Conservation (phyloP, 257 asterid genomes). For the Scutellaria barbata region DNA sequence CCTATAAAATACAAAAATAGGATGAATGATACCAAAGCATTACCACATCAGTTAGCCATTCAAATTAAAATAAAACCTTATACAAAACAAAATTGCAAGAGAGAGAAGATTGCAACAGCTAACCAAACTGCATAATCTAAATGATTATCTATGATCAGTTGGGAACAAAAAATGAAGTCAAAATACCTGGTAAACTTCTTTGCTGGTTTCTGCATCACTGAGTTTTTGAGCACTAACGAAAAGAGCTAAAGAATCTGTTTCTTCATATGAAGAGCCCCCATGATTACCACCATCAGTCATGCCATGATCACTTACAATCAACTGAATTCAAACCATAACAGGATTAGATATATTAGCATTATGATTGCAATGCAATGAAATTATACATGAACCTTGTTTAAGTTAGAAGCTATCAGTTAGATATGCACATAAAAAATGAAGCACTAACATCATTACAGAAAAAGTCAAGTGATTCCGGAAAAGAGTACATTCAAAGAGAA, state of each 20-base stretch:
- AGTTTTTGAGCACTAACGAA: constrained; percentile 57
- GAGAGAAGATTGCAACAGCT: constrained; percentile 19
- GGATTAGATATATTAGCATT: constrained; percentile 27
- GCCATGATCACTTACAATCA: constrained; percentile 94
- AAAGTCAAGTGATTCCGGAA: constrained; percentile 18
- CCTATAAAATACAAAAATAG: constrained; percentile 56
- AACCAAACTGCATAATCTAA: neutral
- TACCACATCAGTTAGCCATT: constrained; percentile 17
- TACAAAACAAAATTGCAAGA: constrained; percentile 10
- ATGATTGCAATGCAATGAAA: constrained; percentile 25
- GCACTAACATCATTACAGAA: neutral
- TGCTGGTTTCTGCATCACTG: constrained; percentile 35
- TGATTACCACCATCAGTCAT: constrained; percentile 92
- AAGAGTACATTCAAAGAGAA: constrained; percentile 6
- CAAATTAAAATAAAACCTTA: neutral
- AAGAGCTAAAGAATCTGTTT: constrained; percentile 89
- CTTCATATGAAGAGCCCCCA: constrained; percentile 91
- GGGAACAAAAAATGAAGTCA: constrained; percentile 28
- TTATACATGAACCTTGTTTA: constrained; percentile 12
- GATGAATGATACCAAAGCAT: constrained; percentile 27
- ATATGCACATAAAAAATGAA: neutral
- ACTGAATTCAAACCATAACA: constrained; percentile 50
- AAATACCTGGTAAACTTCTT: constrained; percentile 71
- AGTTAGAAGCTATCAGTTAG: constrained; percentile 2
- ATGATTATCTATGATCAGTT: neutral